Evolutionary conservation across 2,329 filamentous ascomycete genomes (phyloP), one percentile per base, ranked within the genome.

Genomic region (Rutstroemia sydowiana): DNA sequence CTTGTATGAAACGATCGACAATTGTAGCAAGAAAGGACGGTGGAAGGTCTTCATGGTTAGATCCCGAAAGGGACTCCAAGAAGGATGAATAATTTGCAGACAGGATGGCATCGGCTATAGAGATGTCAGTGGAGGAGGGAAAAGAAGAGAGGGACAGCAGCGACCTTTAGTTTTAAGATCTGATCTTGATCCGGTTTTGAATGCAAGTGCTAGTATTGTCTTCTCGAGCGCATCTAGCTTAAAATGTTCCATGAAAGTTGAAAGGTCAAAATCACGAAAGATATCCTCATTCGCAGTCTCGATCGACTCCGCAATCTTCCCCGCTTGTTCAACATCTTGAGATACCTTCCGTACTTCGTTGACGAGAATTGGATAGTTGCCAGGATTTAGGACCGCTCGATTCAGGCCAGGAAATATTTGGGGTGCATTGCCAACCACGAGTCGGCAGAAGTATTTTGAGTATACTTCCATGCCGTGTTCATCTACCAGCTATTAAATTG

Each of bases 381-480:
- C 88, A 48, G 86, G 77, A 69, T 86, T 87, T 59, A 88, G 79
- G 59, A 82, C 79, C 51, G 81, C 79, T 70, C 89, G 80, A 63
- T 81, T 87, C 50, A 84, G 75, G 57, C 86, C 83, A 47, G 89
- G 85, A 68, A 97, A 97, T 68, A 98, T 93, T 65, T 93, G 85
- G 58, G 85, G 75, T 64, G 91, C 89, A 82, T 96, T 96, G 72
- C 85, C 85, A 71, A 86, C 87, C 66, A 98, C 82, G 68, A 97
- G 78, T 71, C 92, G 88, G 70, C 89, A 85, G 72, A 98, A 95
- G 71, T 93, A 96, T 75, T 91, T 95, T 55, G 88, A 84, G 70
- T 91, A 96, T 68, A 96, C 90, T 78, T 98, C 95, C 92, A 98
- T 98, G 68, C 91, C 91, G 90, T 95, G 85, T 65, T 92, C 91